Evolutionary conservation across 148 eudicot species (phyloP).

Genomic region (Rhododendron molle): DNA sequence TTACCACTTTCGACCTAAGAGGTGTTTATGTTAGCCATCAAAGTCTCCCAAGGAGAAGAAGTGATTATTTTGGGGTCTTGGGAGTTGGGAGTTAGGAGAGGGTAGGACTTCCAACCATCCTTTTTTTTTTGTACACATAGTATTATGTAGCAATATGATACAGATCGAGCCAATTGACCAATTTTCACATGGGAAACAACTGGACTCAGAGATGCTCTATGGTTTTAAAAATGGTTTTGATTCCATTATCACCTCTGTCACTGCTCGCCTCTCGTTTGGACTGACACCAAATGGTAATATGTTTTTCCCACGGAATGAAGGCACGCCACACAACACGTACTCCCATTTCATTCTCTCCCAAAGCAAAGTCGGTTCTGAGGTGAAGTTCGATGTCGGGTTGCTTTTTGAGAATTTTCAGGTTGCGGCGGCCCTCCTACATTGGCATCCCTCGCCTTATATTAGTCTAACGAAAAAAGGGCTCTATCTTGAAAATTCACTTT

Average conservation of each 20-base stretch:
- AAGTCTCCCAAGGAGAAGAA: not conserved
- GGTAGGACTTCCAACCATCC: not conserved
- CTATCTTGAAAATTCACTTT: not conserved
- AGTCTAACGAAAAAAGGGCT: not conserved
- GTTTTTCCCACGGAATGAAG: not conserved
- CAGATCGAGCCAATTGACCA: constrained; percentile 5
- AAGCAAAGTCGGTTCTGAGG: too few relatives aligned
- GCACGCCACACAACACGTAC: not conserved
- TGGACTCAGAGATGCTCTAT: not conserved
- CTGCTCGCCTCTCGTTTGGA: not conserved
- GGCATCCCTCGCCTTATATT: too few relatives aligned
- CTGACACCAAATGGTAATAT: not conserved
- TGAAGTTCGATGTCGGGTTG: too few relatives aligned
- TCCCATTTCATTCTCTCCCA: not conserved
- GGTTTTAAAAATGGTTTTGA: not conserved
- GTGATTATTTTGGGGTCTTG: not conserved
- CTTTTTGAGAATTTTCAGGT: too few relatives aligned
- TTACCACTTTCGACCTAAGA: too few relatives aligned
- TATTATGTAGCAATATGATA: not conserved
- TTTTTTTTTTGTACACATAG: too few relatives aligned
- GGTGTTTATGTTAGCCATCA: not conserved
- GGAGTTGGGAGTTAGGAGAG: not conserved
- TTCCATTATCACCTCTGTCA: not conserved
- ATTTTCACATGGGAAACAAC: constrained; percentile 14
- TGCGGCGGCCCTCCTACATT: too few relatives aligned